phyloP scores from a whole-genome alignment of 2,329 filamentous ascomycete genomes.

The Cryphonectria nitschkei region DNA sequence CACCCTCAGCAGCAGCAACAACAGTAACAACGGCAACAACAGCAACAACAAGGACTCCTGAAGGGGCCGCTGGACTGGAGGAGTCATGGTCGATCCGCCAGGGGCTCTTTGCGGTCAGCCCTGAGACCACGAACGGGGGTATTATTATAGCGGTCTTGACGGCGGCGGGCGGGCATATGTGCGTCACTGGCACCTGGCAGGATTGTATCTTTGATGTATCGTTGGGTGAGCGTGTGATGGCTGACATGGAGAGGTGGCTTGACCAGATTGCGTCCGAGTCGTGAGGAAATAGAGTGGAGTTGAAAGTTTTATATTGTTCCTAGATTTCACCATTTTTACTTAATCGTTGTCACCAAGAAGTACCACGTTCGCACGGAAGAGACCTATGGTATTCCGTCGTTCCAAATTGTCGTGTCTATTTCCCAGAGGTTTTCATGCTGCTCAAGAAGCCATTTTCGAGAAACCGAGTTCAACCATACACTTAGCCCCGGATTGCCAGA shows the following conservation, averaged over 20 bases:
- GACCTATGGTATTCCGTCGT: not conserved
- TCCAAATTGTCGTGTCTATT: not conserved
- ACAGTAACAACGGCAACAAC: no score
- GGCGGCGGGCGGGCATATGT: not conserved
- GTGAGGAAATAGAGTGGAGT: not conserved
- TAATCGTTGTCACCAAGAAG: not conserved
- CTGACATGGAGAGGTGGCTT: slow-evolving; percentile 1
- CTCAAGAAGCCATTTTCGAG: not conserved
- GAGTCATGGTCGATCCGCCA: not conserved
- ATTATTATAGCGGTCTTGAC: not conserved
- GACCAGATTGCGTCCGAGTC: not conserved
- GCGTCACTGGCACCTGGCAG: not conserved
- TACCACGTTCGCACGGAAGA: no score
- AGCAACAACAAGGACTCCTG: not conserved
- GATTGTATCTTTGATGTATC: not conserved
- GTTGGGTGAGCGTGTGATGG: not conserved
- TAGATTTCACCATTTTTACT: no score
- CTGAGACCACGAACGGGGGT: not conserved
- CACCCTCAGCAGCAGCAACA: not conserved
- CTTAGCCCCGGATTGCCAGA: no score
- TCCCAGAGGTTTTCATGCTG: not conserved
- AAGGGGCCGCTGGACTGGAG: not conserved
- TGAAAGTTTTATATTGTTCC: not conserved
- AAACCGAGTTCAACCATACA: no score
- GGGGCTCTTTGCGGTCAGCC: not conserved